phyloP scores from a whole-genome alignment of 306 rosid genomes.

The Cajanus cajan region DNA sequence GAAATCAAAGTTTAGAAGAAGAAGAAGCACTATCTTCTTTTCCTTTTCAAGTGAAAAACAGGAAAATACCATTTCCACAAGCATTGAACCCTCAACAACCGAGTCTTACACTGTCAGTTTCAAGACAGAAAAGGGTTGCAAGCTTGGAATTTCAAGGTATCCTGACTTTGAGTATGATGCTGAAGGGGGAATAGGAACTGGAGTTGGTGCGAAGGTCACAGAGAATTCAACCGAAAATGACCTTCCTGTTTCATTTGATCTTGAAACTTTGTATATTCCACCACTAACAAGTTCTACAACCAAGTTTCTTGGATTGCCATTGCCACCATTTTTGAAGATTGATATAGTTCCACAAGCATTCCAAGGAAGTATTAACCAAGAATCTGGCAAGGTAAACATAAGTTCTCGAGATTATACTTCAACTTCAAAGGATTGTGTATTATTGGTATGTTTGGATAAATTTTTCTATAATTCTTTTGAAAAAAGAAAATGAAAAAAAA shows the following conservation, averaged over 20 bases:
- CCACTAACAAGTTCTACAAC: slow-evolving; percentile 70
- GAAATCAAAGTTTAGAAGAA: slow-evolving; percentile 36
- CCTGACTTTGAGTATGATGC: slow-evolving; percentile 87
- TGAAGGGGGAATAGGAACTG: slow-evolving; percentile 75
- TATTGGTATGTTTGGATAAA: too few species aligned
- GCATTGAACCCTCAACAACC: slow-evolving; percentile 28
- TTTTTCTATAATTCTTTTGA: too few species aligned
- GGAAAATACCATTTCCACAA: slow-evolving; percentile 15
- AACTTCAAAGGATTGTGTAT: background rate
- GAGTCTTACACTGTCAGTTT: slow-evolving; percentile 45
- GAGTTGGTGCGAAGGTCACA: slow-evolving; percentile 39
- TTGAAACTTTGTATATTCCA: slow-evolving; percentile 67
- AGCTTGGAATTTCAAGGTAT: slow-evolving; percentile 78
- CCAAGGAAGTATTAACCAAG: slow-evolving; percentile 57
- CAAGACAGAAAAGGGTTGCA: slow-evolving; percentile 68
- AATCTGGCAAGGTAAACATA: slow-evolving; percentile 73
- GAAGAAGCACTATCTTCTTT: slow-evolving; percentile 43
- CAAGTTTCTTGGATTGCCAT: slow-evolving; percentile 76
- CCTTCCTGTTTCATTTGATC: slow-evolving; percentile 69
- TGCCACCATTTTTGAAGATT: slow-evolving; percentile 89
- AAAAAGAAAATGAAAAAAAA: too few species aligned
- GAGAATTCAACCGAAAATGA: slow-evolving; percentile 24
- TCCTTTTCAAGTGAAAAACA: slow-evolving; percentile 35
- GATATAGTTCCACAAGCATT: slow-evolving; percentile 65
- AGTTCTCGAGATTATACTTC: slow-evolving; percentile 2